These are phyloP conservation scores for Globisporangium megalacanthum DNA, from an alignment of 352 stramenopile genomes.

Conservation along the genomic window DNA sequence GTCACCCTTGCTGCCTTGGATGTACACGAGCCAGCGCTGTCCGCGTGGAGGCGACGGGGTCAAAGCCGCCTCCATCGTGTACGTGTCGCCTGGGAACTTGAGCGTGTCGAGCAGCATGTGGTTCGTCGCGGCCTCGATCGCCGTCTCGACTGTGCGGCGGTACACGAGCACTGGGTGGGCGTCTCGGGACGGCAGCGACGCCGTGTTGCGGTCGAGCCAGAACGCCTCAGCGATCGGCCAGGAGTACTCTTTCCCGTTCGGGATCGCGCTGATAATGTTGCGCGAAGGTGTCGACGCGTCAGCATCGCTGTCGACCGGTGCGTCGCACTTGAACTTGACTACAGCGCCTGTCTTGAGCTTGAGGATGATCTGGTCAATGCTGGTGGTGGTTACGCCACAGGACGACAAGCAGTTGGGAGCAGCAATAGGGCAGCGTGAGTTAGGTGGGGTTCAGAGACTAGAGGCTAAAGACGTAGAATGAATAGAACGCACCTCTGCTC, in stretches of 20 bases:
- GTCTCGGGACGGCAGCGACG: constrained; percentile 62
- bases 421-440: no score
- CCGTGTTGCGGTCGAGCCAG: constrained; percentile 80
- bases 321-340: constrained; percentile 77
- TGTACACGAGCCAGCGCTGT: constrained; percentile 79
- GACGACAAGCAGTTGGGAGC: neutral
- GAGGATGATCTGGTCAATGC: constrained; percentile 79
- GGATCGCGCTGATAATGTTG: constrained; percentile 71
- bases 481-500: constrained; percentile 29
- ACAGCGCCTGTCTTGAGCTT: constrained; percentile 80
- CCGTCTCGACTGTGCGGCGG: constrained; percentile 61
- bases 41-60: constrained; percentile 57
- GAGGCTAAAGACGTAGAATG: neutral
- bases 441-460: no score
- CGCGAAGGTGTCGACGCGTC: constrained; percentile 38
- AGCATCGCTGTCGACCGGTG: constrained; percentile 26
- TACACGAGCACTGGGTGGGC: constrained; percentile 75
- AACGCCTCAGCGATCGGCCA: constrained; percentile 84
- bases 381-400: constrained; percentile 10
- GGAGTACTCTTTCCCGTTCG: constrained; percentile 71
- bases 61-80: constrained; percentile 55
- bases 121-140: constrained; percentile 78
- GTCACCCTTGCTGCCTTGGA: constrained; percentile 78
- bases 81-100: constrained; percentile 81
- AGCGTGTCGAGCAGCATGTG: constrained; percentile 86